These are phyloP conservation scores for Pseudisothecium myosuroides DNA, from an alignment of 225 moss, liverwort and hornwort genomes.

Conservation along the genomic window DNA sequence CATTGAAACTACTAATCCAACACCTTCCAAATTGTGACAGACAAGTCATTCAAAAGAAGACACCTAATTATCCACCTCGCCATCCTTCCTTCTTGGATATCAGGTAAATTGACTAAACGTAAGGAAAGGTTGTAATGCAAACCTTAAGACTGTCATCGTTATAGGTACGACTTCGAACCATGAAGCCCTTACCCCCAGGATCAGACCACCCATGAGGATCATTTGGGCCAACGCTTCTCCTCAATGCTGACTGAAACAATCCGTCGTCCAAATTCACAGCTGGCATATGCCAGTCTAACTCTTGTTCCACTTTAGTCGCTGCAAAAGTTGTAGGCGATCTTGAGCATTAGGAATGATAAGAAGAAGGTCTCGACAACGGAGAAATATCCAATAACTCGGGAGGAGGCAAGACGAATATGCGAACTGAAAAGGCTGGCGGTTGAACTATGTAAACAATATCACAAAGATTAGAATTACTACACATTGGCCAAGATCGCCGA, in stretches of 20 bases:
- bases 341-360: not conserved
- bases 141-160: conserved; percentile 63
- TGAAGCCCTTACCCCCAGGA: conserved; percentile 62
- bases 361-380: not conserved
- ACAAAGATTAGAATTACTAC: not conserved
- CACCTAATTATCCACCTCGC: not conserved
- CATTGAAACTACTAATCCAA: not conserved
- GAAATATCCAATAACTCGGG: not conserved
- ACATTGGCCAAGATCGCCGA: not conserved
- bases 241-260: conserved; percentile 45
- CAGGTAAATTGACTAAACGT: not conserved
- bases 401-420: not conserved
- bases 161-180: conserved; percentile 58
- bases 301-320: conserved; percentile 42
- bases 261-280: conserved; percentile 17
- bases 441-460: not conserved
- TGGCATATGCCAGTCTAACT: conserved; percentile 21
- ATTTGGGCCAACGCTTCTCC: conserved; percentile 20
- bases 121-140: not conserved
- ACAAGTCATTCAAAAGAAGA: not conserved
- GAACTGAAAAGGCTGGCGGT: not conserved
- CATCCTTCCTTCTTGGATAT: not conserved
- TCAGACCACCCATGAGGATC: conserved; percentile 69
- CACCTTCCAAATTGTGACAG: not conserved
- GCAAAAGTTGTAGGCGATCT: not conserved